Percentiles rank a stretch among this genome's conserved stretches.
Evolutionary conservation across 805 yeast species (phyloP).

Genomic region (Candida multigemmis): DNA sequence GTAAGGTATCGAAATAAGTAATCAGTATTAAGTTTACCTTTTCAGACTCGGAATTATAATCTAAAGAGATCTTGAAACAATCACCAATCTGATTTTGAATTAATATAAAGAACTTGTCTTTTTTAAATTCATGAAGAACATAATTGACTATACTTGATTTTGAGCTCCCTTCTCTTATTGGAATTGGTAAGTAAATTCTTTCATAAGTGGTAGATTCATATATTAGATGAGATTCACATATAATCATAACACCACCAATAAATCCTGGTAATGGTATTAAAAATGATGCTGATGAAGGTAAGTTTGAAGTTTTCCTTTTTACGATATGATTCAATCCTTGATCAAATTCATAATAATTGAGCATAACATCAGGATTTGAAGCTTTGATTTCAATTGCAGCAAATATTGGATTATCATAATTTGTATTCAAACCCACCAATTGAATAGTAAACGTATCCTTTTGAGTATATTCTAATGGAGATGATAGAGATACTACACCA

Average conservation of each 20-base stretch:
- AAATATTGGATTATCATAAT: constrained; percentile 77
- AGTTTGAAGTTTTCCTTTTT: constrained; percentile 18
- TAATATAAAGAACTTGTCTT: constrained; percentile 51
- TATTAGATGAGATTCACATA: constrained; percentile 42
- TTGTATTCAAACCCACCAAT: constrained; percentile 59
- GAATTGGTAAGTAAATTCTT: constrained; percentile 40
- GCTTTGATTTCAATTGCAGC: constrained; percentile 63
- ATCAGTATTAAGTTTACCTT: constrained; percentile 36
- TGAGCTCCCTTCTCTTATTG: constrained; percentile 27
- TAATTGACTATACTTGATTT: constrained; percentile 39
- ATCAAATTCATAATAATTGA: constrained; percentile 76
- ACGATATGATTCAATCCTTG: constrained; percentile 76
- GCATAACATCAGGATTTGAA: constrained; percentile 9
- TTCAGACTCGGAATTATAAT: constrained; percentile 38
- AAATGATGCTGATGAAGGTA: constrained; percentile 33
- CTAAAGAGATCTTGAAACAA: constrained; percentile 49
- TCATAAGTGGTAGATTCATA: constrained; percentile 3
- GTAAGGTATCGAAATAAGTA: constrained; percentile 71
- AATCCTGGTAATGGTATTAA: constrained; percentile 68
- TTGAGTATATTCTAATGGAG: constrained; percentile 66
- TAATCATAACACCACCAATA: constrained; percentile 58
- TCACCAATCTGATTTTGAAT: constrained; percentile 71
- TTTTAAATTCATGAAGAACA: constrained; percentile 57
- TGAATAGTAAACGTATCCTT: constrained; percentile 42
- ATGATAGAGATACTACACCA: constrained; percentile 41